Base-by-base conservation (phyloP, 805 yeast species). In the Wickerhamiella brachini region DNA sequence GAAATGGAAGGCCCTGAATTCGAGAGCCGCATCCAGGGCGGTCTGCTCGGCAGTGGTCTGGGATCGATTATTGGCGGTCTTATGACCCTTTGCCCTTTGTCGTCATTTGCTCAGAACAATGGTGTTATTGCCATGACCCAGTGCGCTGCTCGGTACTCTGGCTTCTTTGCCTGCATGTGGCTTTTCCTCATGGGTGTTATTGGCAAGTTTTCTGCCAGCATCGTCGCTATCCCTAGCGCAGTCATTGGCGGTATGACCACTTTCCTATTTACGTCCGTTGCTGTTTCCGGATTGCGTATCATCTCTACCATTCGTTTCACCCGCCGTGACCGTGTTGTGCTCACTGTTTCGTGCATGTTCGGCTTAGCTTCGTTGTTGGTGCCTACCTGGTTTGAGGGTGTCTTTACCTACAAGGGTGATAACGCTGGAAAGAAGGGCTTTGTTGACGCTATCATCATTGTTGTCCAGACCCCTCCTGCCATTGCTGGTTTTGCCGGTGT, bases 51-150 rank as follows among this genome's bases (percentile, higher is more conserved):
- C 18, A 95, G 88, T 66, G 96, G 95, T 45, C 59, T 85, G 57
- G 83, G 83, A 64, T 89, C 95, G 54, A 59, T 83, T 21, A 56
- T 87, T 2, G 82, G 93, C 15, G 87, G 88, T 44, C 71, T 88
- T 45, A 76, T 79, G 75, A 87, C 95, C 20, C 70, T 84, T 51
- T 83, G 95, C n/a, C 95, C 96, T 52, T 73, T 87, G 79, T 81
- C 94, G 12, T 83, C 93, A 0, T 89, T 89, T 71, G 95, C 96
- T 13, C 96, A 88, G 69, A 89, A 89, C 69, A 89, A 89, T 65
- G 96, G 96, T 73, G 95, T 88, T 53, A 87, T 88, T 57, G 81
- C 95, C 43, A 75, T 89, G 65, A 89, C 96, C 47, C 86, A 85
- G 65, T 87, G 95, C 69, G 96, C 95, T 47, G 81, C 85, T 60